These are phyloP conservation scores for Apiospora aurea DNA, from an alignment of 2,329 filamentous ascomycete genomes.

Conservation along the genomic window DNA sequence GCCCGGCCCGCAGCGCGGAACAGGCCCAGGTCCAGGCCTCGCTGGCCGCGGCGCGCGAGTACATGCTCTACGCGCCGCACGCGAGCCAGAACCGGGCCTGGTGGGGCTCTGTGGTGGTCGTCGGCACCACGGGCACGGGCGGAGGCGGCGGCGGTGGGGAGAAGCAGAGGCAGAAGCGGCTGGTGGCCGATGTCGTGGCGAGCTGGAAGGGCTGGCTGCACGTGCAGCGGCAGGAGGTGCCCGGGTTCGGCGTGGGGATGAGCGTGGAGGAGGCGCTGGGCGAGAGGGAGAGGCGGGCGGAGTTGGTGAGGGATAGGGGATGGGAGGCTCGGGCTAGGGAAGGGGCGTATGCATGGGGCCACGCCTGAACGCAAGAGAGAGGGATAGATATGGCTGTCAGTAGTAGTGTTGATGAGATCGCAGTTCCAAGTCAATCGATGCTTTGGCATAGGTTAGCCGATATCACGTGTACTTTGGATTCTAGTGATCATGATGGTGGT, in stretches of 20 bases:
- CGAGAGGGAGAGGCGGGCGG: slow-evolving; percentile 47
- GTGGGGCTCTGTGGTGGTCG: slow-evolving; percentile 66
- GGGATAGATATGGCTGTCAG: not conserved
- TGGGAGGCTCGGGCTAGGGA: slow-evolving; percentile 47
- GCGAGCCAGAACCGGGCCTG: slow-evolving; percentile 58
- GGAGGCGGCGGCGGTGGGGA: not conserved
- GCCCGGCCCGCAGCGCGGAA: slow-evolving; percentile 43
- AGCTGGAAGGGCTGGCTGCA: slow-evolving; percentile 60
- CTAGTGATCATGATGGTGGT: not conserved
- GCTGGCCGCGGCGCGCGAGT: slow-evolving; percentile 50
- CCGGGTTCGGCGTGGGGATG: slow-evolving; percentile 47
- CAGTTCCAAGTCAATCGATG: not conserved
- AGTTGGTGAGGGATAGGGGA: slow-evolving; percentile 42
- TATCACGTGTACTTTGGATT: not conserved
- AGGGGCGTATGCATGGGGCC: slow-evolving; percentile 34
- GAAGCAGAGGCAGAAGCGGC: not conserved
- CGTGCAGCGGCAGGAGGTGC: slow-evolving; percentile 53
- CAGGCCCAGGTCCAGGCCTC: slow-evolving; percentile 41
- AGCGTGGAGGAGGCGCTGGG: slow-evolving; percentile 54
- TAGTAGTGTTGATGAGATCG: no score
- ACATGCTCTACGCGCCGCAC: slow-evolving; percentile 57
- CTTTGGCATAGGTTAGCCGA: not conserved
- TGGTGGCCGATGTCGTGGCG: slow-evolving; percentile 39
- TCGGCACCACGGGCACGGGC: slow-evolving; percentile 46
- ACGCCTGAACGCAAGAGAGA: not conserved